A percentile compares a stretch with the other conserved stretches of the same genome.
Conservation (phyloP, 257 asterid species). For the Handroanthus guayacan region DNA sequence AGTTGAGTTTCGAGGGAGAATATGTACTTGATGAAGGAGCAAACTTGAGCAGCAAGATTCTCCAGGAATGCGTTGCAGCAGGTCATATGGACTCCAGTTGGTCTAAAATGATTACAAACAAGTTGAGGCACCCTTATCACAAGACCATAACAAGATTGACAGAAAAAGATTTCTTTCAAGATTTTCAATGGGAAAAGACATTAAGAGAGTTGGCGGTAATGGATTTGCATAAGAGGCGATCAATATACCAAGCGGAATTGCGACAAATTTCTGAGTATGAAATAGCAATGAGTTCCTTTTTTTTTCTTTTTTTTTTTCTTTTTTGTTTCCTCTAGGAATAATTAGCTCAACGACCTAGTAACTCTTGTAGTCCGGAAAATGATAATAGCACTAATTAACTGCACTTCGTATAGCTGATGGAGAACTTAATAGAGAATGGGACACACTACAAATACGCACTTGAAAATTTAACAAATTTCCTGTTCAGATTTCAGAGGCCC, state of each 20-base stretch:
- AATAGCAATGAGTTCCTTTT: no score
- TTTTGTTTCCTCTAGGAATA: no score
- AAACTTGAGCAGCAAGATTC: constrained; percentile 32
- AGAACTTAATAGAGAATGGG: no score
- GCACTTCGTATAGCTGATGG: no score
- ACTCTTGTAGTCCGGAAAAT: no score
- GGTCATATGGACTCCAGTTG: neutral
- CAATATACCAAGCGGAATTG: constrained; percentile 38
- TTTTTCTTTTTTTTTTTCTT: no score
- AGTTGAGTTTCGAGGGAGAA: constrained; percentile 52
- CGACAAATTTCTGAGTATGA: constrained; percentile 43
- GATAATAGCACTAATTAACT: no score
- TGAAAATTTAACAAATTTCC: no score
- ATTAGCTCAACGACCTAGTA: no score
- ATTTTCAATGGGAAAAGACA: constrained; percentile 36
- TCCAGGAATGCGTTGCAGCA: neutral
- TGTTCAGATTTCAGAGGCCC: no score
- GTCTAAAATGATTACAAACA: constrained; percentile 27
- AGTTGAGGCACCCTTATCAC: constrained; percentile 46
- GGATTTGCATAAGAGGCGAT: constrained; percentile 33
- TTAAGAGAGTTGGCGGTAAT: constrained; percentile 40
- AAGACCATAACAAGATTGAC: constrained; percentile 39
- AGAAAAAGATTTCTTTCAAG: constrained; percentile 5
- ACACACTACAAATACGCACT: no score
- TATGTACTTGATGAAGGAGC: constrained; percentile 49